Conservation (phyloP, 2,329 filamentous ascomycete genomes). For the Pyricularia sp. region DNA sequence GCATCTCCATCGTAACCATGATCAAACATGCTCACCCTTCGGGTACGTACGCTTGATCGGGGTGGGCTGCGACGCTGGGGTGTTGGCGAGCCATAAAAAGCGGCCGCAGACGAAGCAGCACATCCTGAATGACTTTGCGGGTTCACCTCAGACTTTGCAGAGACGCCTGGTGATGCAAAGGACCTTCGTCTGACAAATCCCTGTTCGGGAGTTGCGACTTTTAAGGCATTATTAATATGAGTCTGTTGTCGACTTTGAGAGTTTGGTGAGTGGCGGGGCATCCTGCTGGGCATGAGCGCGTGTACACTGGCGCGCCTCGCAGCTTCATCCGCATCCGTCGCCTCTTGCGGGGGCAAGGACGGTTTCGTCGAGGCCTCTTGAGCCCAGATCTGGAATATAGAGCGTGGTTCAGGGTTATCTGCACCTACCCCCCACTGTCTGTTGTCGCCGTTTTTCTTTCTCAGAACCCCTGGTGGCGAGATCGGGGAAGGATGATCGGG, state of each 20-base stretch:
- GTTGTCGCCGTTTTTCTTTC: neutral
- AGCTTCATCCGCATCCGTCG: neutral
- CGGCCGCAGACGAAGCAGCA: neutral
- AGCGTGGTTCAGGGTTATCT: slow-evolving; percentile 11
- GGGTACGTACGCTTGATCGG: slow-evolving; percentile 7
- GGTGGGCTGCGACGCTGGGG: neutral
- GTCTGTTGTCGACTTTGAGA: neutral
- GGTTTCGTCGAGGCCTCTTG: neutral
- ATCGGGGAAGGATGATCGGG: slow-evolving; percentile 38
- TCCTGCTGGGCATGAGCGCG: neutral
- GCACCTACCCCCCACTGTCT: slow-evolving; percentile 4
- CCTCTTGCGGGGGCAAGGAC: neutral
- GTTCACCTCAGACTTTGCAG: neutral
- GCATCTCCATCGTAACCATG: neutral
- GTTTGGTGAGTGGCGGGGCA: neutral
- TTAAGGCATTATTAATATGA: slow-evolving; percentile 2
- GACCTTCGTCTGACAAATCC: neutral
- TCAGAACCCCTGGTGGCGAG: slow-evolving; percentile 9
- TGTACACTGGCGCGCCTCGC: neutral
- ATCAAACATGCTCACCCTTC: slow-evolving; percentile 14
- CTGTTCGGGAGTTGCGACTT: neutral
- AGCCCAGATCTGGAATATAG: slow-evolving; percentile 11
- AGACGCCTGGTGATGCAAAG: neutral
- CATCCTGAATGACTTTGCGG: neutral
- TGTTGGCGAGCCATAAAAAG: neutral